Percentiles rank a stretch among this genome's conserved stretches.
Evolutionary conservation across 208 protist species (phyloP).

Genomic region (Endotrypanum monterogeii): DNA sequence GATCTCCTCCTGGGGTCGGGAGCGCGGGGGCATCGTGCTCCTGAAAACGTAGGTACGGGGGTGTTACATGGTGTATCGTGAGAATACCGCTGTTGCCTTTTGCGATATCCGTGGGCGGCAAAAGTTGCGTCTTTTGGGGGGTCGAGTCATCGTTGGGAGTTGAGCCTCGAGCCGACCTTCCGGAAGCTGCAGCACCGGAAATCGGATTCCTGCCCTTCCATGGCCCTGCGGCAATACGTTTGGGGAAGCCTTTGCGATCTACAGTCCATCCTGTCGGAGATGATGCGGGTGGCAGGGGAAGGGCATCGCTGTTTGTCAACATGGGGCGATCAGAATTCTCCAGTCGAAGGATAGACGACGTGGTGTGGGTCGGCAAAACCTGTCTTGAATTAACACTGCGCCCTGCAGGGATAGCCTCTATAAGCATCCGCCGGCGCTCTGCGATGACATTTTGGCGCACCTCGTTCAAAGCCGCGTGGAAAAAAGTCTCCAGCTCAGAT

Average conservation of each 20-base stretch:
- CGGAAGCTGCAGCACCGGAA: neutral
- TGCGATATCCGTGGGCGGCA: neutral
- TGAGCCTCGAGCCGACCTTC: neutral
- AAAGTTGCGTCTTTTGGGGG: neutral
- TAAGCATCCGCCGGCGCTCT: conserved; percentile 45
- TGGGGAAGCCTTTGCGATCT: conserved; percentile 26
- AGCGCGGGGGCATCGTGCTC: neutral
- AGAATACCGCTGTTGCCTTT: conserved; percentile 4
- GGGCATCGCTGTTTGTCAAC: conserved; percentile 31
- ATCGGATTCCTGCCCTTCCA: neutral
- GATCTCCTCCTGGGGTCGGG: neutral
- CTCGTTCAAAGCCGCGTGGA: conserved; percentile 77
- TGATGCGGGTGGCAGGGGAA: neutral
- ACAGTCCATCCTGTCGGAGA: conserved; percentile 5
- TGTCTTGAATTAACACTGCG: neutral
- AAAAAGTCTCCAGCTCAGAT: conserved; percentile 86
- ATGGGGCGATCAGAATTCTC: conserved; percentile 48
- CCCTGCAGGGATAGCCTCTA: conserved; percentile 2
- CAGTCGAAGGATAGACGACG: conserved; percentile 41
- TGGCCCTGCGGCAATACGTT: neutral
- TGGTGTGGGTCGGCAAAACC: conserved; percentile 27
- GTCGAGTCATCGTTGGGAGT: neutral
- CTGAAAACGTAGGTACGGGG: conserved; percentile 12
- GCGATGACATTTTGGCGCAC: conserved; percentile 64
- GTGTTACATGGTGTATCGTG: conserved; percentile 2